A percentile compares a stretch with the other conserved stretches of the same genome.
phyloP scores from a whole-genome alignment of 345 rosid genomes.

The Melaleuca alternifolia region DNA sequence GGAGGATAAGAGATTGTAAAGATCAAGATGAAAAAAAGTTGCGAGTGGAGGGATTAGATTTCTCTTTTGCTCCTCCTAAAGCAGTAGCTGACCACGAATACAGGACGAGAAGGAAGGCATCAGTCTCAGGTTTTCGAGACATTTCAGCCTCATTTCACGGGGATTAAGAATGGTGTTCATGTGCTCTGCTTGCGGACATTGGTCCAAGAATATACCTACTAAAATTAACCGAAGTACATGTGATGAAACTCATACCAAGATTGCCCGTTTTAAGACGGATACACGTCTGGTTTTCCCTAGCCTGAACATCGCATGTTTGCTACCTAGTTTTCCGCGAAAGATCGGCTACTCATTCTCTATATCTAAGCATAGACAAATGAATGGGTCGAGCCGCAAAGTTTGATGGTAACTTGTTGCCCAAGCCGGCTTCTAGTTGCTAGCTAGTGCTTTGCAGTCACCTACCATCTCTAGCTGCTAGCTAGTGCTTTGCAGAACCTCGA shows the following conservation, averaged over 20 bases:
- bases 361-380: neutral
- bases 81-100: neutral
- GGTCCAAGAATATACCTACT: neutral
- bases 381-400: neutral
- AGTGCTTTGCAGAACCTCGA: neutral
- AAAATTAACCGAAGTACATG: neutral
- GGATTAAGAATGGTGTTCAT: neutral
- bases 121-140: neutral
- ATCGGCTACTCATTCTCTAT: neutral
- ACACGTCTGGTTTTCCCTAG: too few relatives aligned
- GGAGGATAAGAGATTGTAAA: neutral
- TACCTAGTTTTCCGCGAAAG: too few relatives aligned
- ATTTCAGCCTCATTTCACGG: neutral
- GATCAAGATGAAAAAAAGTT: neutral
- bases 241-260: neutral
- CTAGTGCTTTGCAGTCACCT: neutral
- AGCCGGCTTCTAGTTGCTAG: neutral
- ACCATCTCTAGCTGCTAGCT: neutral
- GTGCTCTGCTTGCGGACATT: neutral
- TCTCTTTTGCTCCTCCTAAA: neutral
- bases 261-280: neutral
- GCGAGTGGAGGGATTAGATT: neutral
- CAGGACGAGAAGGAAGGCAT: neutral
- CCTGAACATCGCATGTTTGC: too few relatives aligned
- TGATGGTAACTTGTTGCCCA: neutral